Base-by-base conservation (phyloP, 2,329 filamentous ascomycete genomes). In the Cercospora beticola region DNA sequence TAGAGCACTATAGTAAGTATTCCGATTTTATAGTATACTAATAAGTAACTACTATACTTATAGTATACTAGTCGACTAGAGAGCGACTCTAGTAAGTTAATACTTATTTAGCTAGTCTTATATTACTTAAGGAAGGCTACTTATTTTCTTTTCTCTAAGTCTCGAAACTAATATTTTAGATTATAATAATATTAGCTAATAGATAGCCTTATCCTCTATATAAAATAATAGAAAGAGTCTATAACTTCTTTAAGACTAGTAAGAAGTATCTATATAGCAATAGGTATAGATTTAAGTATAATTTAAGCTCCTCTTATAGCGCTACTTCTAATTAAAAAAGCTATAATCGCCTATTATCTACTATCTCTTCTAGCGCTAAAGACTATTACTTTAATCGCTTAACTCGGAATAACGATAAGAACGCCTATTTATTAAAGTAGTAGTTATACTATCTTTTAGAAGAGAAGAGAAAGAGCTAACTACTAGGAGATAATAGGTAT, bases 401-500 rank as follows among this genome's bases (percentile, higher is more conserved):
- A 36, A 36, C 33, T 36, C 33, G 33, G 33, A 36, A 36, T 36
- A 8, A 36, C 33, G 33, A 36, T 8, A 8, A 36, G 33, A 36
- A 4, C 33, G 33, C 33, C 33, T 8, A 36, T 36, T 36, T 36
- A 8, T 36, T 36, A 8, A 33, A 58, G 10, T 1, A 64, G 49
- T 36, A 18, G 54, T 30, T 28, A 18, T 65, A 26, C 40, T 30
- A 8, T 12, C 23, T 68, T 6, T 57, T 62, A 6, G 36, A 54
- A 26, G 40, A 68, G n/a, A 62, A 36, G 23, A 60, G 26, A 26
- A 46, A 52, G 14, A 61, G 31, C 62, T n/a, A 28, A 30, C 66
- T 56, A 18, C 57, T 68, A 4, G 58, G 67, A n/a, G 59, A 65
- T 43, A 31, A 36, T 30, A 61, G 43, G 28, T 54, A 62, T 3